These are phyloP conservation scores for Priceomyces medius DNA, from an alignment of 805 yeast species.

Conservation along the genomic window DNA sequence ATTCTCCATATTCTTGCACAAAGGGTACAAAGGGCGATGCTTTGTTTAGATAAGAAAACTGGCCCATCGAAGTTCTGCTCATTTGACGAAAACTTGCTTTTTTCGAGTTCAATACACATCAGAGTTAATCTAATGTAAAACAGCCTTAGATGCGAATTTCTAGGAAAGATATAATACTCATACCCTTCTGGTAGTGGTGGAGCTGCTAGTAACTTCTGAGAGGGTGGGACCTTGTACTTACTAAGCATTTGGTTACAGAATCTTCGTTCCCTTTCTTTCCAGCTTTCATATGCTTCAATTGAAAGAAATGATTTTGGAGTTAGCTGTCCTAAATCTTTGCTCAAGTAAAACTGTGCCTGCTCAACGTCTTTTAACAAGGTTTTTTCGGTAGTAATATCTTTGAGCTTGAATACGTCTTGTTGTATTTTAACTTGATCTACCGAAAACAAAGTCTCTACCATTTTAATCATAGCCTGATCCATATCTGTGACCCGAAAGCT, in stretches of 20 bases:
- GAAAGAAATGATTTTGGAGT: slow-evolving; percentile 23
- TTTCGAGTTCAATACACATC: slow-evolving; percentile 45
- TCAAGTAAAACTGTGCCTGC: slow-evolving; percentile 31
- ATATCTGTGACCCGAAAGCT: slow-evolving; percentile 56
- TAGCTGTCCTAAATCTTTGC: slow-evolving; percentile 43
- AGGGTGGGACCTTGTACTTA: slow-evolving; percentile 34
- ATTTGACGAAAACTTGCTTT: slow-evolving; percentile 1
- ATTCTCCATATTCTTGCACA: slow-evolving; percentile 62
- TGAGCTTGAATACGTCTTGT: slow-evolving; percentile 48
- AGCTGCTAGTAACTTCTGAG: slow-evolving; percentile 27
- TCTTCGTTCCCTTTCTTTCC: slow-evolving; percentile 31
- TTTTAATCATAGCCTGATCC: slow-evolving; percentile 41
- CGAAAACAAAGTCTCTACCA: slow-evolving; percentile 49
- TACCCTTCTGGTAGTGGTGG: slow-evolving; percentile 35
- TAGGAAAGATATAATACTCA: slow-evolving; percentile 38
- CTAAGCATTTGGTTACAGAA: slow-evolving; percentile 21
- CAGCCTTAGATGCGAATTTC: slow-evolving; percentile 32
- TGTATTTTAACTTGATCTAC: slow-evolving; percentile 52
- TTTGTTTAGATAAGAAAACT: slow-evolving; percentile 39
- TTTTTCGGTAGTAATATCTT: slow-evolving; percentile 40
- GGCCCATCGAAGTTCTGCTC: slow-evolving; percentile 16
- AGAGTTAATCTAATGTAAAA: slow-evolving; percentile 41
- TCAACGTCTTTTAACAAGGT: slow-evolving; percentile 36
- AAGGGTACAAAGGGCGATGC: slow-evolving; percentile 41
- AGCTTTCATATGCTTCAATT: slow-evolving; percentile 22